Conservation (phyloP, 1,284 basidiomycete species). For the Cutaneotrichosporon cavernicola region DNA sequence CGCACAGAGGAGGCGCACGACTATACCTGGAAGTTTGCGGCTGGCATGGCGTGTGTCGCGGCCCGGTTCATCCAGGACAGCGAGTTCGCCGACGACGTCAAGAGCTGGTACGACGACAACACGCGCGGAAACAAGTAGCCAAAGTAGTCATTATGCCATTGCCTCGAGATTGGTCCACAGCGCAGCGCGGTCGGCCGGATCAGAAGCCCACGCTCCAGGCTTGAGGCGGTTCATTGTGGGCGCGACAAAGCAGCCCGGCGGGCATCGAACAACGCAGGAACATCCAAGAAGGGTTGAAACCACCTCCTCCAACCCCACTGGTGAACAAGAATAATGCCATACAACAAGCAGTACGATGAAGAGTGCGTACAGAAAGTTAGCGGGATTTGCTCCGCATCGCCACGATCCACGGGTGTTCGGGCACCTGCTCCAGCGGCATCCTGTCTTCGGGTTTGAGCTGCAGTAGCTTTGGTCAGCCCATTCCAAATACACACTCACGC, state of each 20-base stretch:
- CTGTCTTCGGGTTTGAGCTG: slow-evolving; percentile 77
- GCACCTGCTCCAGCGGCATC: slow-evolving; percentile 71
- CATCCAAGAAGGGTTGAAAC: too few species aligned
- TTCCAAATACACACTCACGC: slow-evolving; percentile 49
- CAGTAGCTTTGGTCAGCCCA: slow-evolving; percentile 62
- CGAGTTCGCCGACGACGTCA: slow-evolving; percentile 37
- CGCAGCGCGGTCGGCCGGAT: neutral
- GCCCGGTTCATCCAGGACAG: slow-evolving; percentile 46
- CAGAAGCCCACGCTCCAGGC: neutral
- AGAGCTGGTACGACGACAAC: slow-evolving; percentile 33
- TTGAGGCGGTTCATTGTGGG: neutral
- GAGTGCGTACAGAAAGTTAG: neutral
- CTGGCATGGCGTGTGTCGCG: slow-evolving; percentile 45
- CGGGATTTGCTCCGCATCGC: neutral
- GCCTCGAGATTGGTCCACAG: neutral
- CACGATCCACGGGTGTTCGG: slow-evolving; percentile 79
- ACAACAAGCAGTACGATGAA: neutral
- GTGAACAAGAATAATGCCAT: neutral
- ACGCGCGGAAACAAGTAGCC: slow-evolving; percentile 13
- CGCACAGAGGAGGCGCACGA: slow-evolving; percentile 32
- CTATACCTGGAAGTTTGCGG: slow-evolving; percentile 39
- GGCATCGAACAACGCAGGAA: too few species aligned
- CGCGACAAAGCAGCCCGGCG: neutral
- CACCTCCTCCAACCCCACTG: too few species aligned
- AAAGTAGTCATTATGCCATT: neutral